Percentiles rank a stretch among this genome's conserved stretches.
These are phyloP conservation scores for Scheffersomyces quercinus DNA, from an alignment of 1,139 yeast species.

Conservation along the genomic window DNA sequence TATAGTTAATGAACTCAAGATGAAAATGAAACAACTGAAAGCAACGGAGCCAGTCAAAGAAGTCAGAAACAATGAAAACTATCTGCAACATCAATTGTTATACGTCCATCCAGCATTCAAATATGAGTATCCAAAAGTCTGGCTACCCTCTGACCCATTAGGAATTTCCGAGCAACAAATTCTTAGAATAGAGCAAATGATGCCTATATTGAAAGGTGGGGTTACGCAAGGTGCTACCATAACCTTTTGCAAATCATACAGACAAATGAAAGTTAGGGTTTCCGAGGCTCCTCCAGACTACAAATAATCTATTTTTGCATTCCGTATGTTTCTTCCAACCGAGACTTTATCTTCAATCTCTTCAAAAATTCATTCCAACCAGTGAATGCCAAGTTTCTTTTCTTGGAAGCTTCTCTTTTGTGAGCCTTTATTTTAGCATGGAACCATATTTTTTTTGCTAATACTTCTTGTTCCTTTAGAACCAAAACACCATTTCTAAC, in stretches of 20 bases:
- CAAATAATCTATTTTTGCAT: constrained; percentile 16
- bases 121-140: constrained; percentile 13
- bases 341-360: constrained; percentile 21
- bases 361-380: constrained; percentile 26
- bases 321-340: constrained; percentile 19
- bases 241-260: constrained; percentile 15
- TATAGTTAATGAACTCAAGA: background rate
- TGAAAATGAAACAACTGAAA: background rate
- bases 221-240: constrained; percentile 31
- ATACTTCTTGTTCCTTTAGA: constrained; percentile 15
- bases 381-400: constrained; percentile 8
- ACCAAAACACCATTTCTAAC: constrained; percentile 32
- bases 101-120: constrained; percentile 16
- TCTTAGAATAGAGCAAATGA: constrained; percentile 5
- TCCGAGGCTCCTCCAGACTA: constrained; percentile 41
- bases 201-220: constrained; percentile 20
- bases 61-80: constrained; percentile 3
- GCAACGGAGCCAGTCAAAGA: background rate
- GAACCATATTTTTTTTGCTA: constrained; percentile 31
- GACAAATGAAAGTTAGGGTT: constrained; percentile 18
- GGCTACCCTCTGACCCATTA: constrained; percentile 19
- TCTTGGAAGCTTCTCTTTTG: constrained; percentile 4
- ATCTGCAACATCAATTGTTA: constrained; percentile 12
- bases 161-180: constrained; percentile 14
- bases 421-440: constrained; percentile 20